Evolutionary conservation across 768 basidiomycete genomes (phyloP), one percentile per base, ranked within the genome.

Genomic region (Trametes gibbosa): DNA sequence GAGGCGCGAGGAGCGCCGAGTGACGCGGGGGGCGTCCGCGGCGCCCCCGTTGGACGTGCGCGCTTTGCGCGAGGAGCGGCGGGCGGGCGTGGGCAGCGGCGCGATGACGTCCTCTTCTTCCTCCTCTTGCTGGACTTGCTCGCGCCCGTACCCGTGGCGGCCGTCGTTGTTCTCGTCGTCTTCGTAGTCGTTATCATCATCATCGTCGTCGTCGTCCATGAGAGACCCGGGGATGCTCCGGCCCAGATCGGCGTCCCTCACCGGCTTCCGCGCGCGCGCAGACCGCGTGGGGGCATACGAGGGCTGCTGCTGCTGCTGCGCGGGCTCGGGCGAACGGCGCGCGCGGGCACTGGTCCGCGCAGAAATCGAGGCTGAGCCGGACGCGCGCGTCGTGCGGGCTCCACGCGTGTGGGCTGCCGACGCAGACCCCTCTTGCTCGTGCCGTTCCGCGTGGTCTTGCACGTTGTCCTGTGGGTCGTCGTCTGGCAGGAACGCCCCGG

Each of bases 401-500:
- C 55, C 37, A 5, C 55, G 55, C 37, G 47, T 49, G 25, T 47
- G 46, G 7, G 25, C 39, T 35, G 55, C 52, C 14, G 56, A 56
- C 43, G 56, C 37, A 39, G 45, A 49, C 39, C 51, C 50, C 13
- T 52, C 45, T 12, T 56, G 29, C 37, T 14, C 23, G 8, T 51
- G n/a, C 16, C 12, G 40, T 5, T 41, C 10, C 13, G 21, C 19
- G 13, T 39, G 34, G 17, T 53, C 40, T 1, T 17, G 19, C 2
- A 29, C 50, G 16, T 58, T 13, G 24, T 49, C 50, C 1, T 76
- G 69, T 14, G 57, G 69, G 21, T 79, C 80, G 10, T 78, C 79
- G 2, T 77, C 77, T 1, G 68, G 68, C 8, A 70, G 68, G 62
- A 83, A 83, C 34, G 80, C 80, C 0, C 80, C 81, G 10, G 81